Percentiles rank a stretch among this genome's conserved stretches.
phyloP scores from a whole-genome alignment of 495 filamentous ascomycete genomes.

The Geoglossum glabrum region DNA sequence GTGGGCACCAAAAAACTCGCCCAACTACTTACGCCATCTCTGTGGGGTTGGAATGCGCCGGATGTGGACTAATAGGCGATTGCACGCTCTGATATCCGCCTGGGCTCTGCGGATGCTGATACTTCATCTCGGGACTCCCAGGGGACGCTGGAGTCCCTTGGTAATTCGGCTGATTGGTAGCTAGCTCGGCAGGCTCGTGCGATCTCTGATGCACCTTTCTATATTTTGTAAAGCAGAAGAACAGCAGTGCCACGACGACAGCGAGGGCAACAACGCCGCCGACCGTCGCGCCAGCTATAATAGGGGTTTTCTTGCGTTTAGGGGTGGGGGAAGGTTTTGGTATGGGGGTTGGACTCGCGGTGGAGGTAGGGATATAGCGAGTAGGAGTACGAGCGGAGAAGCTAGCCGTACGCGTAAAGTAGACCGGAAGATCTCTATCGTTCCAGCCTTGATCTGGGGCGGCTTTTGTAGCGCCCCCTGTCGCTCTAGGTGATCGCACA shows the following conservation, averaged over 20 bases:
- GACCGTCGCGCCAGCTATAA: conserved; percentile 15
- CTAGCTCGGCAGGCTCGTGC: too few species aligned
- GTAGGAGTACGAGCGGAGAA: conserved; percentile 2
- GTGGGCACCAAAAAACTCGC: too few species aligned
- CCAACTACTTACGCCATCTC: too few species aligned
- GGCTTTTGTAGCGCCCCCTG: conserved; percentile 22
- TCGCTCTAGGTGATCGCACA: conserved; percentile 8
- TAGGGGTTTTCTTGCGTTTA: conserved; percentile 7
- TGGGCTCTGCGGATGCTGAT: too few species aligned
- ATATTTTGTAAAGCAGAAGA: too few species aligned
- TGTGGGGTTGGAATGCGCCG: too few species aligned
- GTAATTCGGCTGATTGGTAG: too few species aligned
- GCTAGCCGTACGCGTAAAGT: conserved; percentile 13
- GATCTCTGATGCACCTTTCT: too few species aligned
- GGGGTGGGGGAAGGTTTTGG: conserved; percentile 9
- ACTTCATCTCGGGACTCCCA: too few species aligned
- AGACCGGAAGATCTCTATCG: conserved; percentile 15
- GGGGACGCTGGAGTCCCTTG: too few species aligned
- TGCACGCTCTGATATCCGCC: too few species aligned
- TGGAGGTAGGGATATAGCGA: conserved; percentile 7
- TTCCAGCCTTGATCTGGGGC: conserved; percentile 13
- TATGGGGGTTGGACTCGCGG: conserved; percentile 8
- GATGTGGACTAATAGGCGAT: too few species aligned
- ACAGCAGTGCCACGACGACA: neutral
- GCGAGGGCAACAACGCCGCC: conserved; percentile 6